Evolutionary conservation across 352 stramenopile genomes (phyloP), one percentile per base, ranked within the genome.

Genomic region (Phytophthora citricola): DNA sequence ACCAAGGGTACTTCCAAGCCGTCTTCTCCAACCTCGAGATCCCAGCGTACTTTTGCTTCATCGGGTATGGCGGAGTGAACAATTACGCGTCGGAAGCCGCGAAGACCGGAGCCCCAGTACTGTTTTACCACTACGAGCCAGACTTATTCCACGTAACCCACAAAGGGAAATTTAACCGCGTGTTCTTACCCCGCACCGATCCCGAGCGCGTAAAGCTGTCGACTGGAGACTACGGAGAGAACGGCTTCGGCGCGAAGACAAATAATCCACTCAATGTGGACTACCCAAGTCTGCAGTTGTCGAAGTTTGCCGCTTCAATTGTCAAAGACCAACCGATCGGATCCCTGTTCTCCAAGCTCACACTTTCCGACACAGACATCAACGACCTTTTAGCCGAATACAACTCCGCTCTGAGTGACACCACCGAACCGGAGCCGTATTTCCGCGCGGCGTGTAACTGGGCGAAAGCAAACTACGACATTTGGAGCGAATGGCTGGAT

Each of bases 11-110:
- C 26, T 66, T 87, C 26, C 76, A 84, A 43, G 66, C 79, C 0
- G 56, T 79, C 12, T 39, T 89, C 14, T 57, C 64, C 14, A 91
- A 89, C 67, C 39, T 81, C 11, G 56, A 65, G 9, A 75, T 91
- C 9, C 80, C 80, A 3, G 75, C 82, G 0, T 91, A 89, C 67
- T 88, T 91, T 34, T 91, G 79, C 63, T 91, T 89, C 46, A 44
- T 87, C 20, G 78, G 78, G 0, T 85, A 85, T 38, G 63, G 52
- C 7, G 74, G 52, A 9, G 57, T 83, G 9, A 60, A 75, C 14
- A 27, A 66, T 8, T 87, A 80, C 40, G 77, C 69, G 4, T 43
- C 77, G 9, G 67, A 79, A 1, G 63, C 60, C 32, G 73, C 78
- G 38, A 17, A 40, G 4, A 50, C 58, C 6, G 59, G 63, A 1